Percentiles rank a stretch among this genome's conserved stretches.
These are phyloP conservation scores for Aspergillus bridgeri DNA, from an alignment of 495 filamentous ascomycete genomes.

Conservation along the genomic window DNA sequence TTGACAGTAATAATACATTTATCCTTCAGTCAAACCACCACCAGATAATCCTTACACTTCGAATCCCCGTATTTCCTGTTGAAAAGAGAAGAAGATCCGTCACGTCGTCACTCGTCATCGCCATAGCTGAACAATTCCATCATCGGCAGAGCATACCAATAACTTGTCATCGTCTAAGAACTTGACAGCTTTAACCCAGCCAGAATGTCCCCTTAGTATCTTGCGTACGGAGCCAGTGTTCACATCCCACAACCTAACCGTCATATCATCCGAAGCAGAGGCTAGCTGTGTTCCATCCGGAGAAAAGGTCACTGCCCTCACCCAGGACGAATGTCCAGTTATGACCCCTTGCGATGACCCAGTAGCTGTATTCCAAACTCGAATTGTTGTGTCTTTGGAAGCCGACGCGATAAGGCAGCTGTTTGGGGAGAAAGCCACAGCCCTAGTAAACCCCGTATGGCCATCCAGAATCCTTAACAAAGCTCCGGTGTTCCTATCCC, in stretches of 20 bases:
- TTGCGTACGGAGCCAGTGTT: slow-evolving; percentile 2
- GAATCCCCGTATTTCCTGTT: background rate
- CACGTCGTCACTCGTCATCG: background rate
- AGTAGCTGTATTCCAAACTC: background rate
- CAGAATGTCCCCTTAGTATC: slow-evolving; percentile 20
- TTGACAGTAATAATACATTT: background rate
- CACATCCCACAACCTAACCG: slow-evolving; percentile 24
- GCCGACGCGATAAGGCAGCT: background rate
- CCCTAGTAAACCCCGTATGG: slow-evolving; percentile 12
- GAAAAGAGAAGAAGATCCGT: background rate
- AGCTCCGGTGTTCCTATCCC: background rate
- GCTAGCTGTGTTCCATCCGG: slow-evolving; percentile 20
- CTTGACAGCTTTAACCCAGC: slow-evolving; percentile 14
- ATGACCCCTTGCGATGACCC: background rate
- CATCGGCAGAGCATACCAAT: background rate
- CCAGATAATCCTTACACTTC: background rate
- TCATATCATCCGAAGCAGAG: slow-evolving; percentile 28
- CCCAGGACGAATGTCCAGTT: background rate
- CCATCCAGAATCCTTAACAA: background rate
- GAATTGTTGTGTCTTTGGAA: background rate
- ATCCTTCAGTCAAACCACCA: background rate
- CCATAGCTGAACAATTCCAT: background rate
- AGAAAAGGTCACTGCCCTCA: background rate
- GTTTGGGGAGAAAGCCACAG: background rate
- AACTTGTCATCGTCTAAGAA: slow-evolving; percentile 12